Conservation (phyloP, 495 filamentous ascomycete species). For the Annulohypoxylon stygium region DNA sequence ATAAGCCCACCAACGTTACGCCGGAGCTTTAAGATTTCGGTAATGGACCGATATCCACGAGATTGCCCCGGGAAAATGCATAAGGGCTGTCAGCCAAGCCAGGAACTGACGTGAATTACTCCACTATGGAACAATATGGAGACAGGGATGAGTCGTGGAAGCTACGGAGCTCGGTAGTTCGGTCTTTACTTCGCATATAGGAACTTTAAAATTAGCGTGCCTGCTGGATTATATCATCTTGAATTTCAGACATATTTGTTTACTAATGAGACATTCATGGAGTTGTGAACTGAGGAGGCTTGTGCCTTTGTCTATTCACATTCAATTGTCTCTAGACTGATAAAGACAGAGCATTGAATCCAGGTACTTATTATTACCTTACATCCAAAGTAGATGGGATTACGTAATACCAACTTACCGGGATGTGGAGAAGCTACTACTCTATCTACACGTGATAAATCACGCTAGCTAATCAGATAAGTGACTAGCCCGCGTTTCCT, state of each 20-base stretch:
- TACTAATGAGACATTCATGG: background rate
- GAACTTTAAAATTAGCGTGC: slow-evolving; percentile 1
- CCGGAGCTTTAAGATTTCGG: slow-evolving; percentile 38
- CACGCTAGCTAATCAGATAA: slow-evolving; percentile 16
- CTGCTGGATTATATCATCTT: background rate
- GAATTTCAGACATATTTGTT: background rate
- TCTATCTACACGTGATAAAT: slow-evolving; percentile 28
- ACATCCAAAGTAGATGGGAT: background rate
- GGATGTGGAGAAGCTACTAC: background rate
- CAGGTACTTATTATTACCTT: background rate
- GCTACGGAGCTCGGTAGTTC: slow-evolving; percentile 26
- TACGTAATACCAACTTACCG: background rate
- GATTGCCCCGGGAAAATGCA: slow-evolving; percentile 40
- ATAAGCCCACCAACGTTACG: slow-evolving; percentile 37
- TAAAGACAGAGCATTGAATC: background rate
- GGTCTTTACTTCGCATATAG: slow-evolving; percentile 22
- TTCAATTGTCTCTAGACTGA: background rate
- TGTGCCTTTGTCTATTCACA: background rate
- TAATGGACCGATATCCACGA: slow-evolving; percentile 22
- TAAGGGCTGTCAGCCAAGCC: slow-evolving; percentile 41
- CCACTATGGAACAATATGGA: slow-evolving; percentile 10
- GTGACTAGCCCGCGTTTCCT: slow-evolving; percentile 9
- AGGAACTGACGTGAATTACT: slow-evolving; percentile 30
- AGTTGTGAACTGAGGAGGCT: background rate
- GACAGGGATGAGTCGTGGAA: slow-evolving; percentile 16